phyloP scores from a whole-genome alignment of 2,329 filamentous ascomycete species.

The Ilyonectria destructans region DNA sequence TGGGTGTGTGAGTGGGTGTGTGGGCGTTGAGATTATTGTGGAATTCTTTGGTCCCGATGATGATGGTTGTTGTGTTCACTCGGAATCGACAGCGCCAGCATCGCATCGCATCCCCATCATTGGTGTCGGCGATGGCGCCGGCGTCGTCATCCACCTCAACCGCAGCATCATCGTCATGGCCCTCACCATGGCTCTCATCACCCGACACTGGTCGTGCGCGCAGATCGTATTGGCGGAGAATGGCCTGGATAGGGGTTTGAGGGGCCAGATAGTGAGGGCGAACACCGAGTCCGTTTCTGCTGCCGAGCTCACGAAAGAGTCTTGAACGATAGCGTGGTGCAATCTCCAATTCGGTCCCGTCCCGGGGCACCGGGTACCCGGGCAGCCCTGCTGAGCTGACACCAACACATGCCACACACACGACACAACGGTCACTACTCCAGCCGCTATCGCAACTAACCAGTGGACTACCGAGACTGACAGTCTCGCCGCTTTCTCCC shows the following conservation, averaged over 20 bases:
- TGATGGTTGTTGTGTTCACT: background rate
- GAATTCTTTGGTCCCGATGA: background rate
- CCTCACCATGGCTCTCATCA: background rate
- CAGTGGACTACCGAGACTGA: background rate
- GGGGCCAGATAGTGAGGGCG: background rate
- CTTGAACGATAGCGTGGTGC: background rate
- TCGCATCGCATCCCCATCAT: slow-evolving; percentile 1
- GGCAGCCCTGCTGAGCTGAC: background rate
- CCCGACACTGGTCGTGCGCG: background rate
- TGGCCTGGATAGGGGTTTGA: background rate
- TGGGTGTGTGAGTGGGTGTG: background rate
- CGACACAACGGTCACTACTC: slow-evolving; percentile 1
- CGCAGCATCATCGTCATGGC: slow-evolving; percentile 2
- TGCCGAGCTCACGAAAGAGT: background rate
- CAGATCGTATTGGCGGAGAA: slow-evolving; percentile 4
- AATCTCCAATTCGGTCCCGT: background rate
- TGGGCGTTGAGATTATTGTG: background rate
- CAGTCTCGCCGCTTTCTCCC: background rate
- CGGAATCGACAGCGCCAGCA: background rate
- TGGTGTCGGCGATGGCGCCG: background rate
- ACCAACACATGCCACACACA: slow-evolving; percentile 1
- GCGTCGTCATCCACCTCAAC: slow-evolving; percentile 9
- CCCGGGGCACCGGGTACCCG: slow-evolving; percentile 10
- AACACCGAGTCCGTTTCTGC: background rate
- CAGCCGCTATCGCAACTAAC: background rate